Conservation (phyloP, 2,329 filamentous ascomycete species). For the Hirsutella rhossiliensis region DNA sequence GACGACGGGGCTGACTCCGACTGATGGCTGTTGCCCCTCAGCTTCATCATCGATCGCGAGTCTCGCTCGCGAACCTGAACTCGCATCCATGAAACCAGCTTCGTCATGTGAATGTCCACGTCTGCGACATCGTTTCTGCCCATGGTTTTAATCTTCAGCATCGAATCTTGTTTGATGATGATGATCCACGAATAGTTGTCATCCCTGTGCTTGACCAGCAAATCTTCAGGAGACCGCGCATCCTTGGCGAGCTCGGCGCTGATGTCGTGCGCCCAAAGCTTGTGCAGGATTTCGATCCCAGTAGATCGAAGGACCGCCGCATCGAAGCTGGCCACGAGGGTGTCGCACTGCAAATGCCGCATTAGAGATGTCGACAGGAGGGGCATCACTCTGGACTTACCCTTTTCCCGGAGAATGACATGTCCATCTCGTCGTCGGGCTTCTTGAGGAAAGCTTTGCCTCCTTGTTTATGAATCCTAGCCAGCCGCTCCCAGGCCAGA, state of each 20-base stretch:
- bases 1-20: conserved; percentile 15
- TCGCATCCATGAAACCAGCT: conserved; percentile 71
- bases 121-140: conserved; percentile 64
- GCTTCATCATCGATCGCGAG: conserved; percentile 39
- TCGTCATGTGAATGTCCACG: conserved; percentile 59
- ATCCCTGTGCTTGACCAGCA: conserved; percentile 64
- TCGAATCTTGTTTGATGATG: conserved; percentile 68
- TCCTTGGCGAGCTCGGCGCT: conserved; percentile 81
- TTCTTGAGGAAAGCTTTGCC: conserved; percentile 57
- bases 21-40: conserved; percentile 18
- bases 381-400: conserved; percentile 31
- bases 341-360: conserved; percentile 52
- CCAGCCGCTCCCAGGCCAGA: conserved; percentile 74
- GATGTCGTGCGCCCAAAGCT: conserved; percentile 73
- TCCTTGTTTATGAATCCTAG: conserved; percentile 46
- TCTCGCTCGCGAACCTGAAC: conserved; percentile 73
- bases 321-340: conserved; percentile 83
- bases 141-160: conserved; percentile 69
- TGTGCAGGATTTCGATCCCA: conserved; percentile 65
- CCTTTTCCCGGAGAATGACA: conserved; percentile 49
- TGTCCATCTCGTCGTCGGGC: conserved; percentile 47
- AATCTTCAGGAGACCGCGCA: conserved; percentile 65
- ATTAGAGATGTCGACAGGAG: neutral
- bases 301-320: conserved; percentile 59
- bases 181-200: conserved; percentile 78